A percentile compares a stretch with the other conserved stretches of the same genome.
Conservation (phyloP, 129 eudicot genomes). For the Mikania micrantha region DNA sequence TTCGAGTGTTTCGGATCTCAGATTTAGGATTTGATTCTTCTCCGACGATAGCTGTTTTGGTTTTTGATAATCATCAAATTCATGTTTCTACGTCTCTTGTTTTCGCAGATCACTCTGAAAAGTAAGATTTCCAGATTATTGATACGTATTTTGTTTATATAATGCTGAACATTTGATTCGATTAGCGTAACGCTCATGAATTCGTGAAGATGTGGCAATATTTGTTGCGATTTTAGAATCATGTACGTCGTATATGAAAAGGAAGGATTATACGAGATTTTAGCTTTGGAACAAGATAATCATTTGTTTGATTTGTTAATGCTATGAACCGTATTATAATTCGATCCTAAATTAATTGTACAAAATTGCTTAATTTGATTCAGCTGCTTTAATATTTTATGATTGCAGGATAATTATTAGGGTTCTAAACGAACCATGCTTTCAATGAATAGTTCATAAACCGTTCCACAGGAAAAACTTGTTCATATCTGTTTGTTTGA, state of each 20-base stretch:
- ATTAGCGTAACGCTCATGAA: not conserved
- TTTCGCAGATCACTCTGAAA: slow-evolving; percentile 9
- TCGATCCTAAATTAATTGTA: not conserved
- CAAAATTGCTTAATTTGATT: not conserved
- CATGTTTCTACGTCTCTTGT: slow-evolving; percentile 15
- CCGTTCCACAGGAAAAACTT: too few species aligned
- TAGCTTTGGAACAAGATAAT: not conserved
- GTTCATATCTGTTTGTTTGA: too few species aligned
- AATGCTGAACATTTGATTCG: not conserved
- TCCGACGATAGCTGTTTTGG: not conserved
- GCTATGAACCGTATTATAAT: not conserved
- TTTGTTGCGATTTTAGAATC: not conserved
- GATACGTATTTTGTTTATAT: not conserved
- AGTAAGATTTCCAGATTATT: slow-evolving; percentile 9
- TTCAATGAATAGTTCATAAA: too few species aligned
- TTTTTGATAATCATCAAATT: not conserved
- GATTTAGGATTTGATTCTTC: not conserved
- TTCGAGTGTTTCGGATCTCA: too few species aligned
- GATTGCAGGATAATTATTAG: not conserved
- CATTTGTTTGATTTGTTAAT: not conserved
- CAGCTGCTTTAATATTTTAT: not conserved
- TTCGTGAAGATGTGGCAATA: not conserved
- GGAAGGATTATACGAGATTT: not conserved
- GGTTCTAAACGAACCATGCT: too few species aligned
- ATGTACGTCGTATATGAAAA: not conserved